phyloP scores from a whole-genome alignment of 2,329 filamentous ascomycete genomes.

The Penicillium brasilianum region DNA sequence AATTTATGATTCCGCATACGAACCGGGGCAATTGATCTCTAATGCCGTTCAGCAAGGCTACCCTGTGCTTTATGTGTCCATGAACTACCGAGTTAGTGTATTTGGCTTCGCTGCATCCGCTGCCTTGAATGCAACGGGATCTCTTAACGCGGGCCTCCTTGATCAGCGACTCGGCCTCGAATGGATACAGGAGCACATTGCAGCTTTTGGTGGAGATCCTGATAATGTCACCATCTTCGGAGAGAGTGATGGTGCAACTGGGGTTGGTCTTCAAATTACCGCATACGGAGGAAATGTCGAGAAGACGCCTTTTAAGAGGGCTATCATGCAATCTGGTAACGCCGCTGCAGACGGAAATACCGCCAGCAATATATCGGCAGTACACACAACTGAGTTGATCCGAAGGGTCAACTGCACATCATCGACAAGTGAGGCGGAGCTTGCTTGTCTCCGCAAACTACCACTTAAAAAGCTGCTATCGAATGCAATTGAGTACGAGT shows the following conservation, averaged over 20 bases:
- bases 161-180: slow-evolving; percentile 15
- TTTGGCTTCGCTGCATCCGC: slow-evolving; percentile 20
- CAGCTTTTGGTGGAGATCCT: slow-evolving; percentile 16
- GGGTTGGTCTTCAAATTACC: slow-evolving; percentile 21
- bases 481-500: slow-evolving; percentile 10
- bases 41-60: slow-evolving; percentile 9
- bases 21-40: slow-evolving; percentile 13
- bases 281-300: slow-evolving; percentile 13
- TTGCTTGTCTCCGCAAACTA: slow-evolving; percentile 15
- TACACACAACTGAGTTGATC: slow-evolving; percentile 14
- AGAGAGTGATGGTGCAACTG: slow-evolving; percentile 21
- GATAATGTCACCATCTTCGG: slow-evolving; percentile 19
- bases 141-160: slow-evolving; percentile 16
- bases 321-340: slow-evolving; percentile 21
- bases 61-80: slow-evolving; percentile 20
- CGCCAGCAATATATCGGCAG: slow-evolving; percentile 9
- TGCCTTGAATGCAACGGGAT: slow-evolving; percentile 14
- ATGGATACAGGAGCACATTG: slow-evolving; percentile 15
- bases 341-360: slow-evolving; percentile 9
- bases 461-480: slow-evolving; percentile 10
- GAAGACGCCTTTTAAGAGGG: slow-evolving; percentile 15
- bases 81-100: slow-evolving; percentile 21
- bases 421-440: slow-evolving; percentile 12
- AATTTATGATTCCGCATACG: slow-evolving; percentile 20
- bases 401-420: slow-evolving; percentile 15